Evolutionary conservation across 2,329 filamentous ascomycete species (phyloP).

Genomic region (Penicillium digitatum): DNA sequence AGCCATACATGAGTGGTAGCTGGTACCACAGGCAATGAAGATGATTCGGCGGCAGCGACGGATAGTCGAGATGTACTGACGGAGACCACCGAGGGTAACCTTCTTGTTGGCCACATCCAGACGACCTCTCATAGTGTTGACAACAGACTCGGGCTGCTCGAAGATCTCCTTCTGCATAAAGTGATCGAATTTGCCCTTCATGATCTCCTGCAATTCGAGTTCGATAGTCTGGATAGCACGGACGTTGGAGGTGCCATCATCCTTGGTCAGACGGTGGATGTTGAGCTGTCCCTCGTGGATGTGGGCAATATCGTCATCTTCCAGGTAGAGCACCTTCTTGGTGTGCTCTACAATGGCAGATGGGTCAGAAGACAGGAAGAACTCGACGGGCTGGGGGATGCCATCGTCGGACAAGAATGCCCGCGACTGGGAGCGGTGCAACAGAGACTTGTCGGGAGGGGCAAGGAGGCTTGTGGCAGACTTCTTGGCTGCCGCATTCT

Average conservation of each 20-base stretch:
- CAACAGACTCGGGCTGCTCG: conserved; percentile 97
- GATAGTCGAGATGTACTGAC: conserved; percentile 95
- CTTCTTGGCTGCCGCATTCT: conserved; percentile 97
- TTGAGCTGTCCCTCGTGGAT: conserved; percentile 98
- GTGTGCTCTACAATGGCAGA: conserved; percentile 99
- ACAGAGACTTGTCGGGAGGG: conserved; percentile 92
- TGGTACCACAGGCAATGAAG: conserved; percentile 98
- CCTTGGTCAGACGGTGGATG: conserved; percentile 97
- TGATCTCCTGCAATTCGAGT: conserved; percentile 98
- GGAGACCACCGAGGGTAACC: conserved; percentile 90
- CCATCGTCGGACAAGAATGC: conserved; percentile 99
- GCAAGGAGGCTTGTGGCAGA: conserved; percentile 69
- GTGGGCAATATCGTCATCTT: conserved; percentile 99
- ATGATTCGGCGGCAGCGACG: conserved; percentile 95
- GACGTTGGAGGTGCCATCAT: conserved; percentile 93
- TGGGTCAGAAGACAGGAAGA: conserved; percentile 98
- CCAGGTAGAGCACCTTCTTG: conserved; percentile 99
- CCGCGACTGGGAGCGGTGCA: conserved; percentile 96
- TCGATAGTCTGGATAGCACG: conserved; percentile 98
- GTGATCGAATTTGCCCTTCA: conserved; percentile 99
- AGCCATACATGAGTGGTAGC: conserved; percentile 99
- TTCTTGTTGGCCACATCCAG: conserved; percentile 89
- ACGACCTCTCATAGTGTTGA: conserved; percentile 99
- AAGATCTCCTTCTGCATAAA: conserved; percentile 99
- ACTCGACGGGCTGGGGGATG: conserved; percentile 95